phyloP scores from a whole-genome alignment of 306 rosid genomes.

The Medicago ruthenica region DNA sequence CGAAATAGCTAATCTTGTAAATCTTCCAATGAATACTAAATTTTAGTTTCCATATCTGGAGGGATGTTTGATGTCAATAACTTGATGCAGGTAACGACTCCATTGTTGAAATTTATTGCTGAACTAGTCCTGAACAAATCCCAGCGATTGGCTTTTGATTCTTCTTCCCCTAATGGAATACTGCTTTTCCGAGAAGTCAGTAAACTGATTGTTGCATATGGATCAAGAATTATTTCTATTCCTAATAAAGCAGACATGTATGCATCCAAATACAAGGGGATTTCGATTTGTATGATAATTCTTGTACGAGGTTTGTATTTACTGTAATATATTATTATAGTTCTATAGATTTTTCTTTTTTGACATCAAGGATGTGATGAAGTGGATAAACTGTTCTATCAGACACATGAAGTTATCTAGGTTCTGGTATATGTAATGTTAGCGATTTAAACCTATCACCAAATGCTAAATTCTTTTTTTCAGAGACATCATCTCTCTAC shows the following conservation, averaged over 20 bases:
- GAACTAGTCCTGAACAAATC: conserved; percentile 85
- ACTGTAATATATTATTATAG: conserved; percentile 2
- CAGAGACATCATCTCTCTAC: not conserved
- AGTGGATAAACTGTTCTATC: conserved; percentile 10
- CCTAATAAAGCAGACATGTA: conserved; percentile 78
- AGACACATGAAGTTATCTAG: conserved; percentile 5
- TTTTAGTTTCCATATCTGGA: not conserved
- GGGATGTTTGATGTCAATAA: conserved; percentile 28
- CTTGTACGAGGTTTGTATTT: conserved; percentile 70
- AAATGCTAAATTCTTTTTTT: conserved; percentile 5
- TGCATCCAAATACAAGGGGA: conserved; percentile 86
- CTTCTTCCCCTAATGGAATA: conserved; percentile 93
- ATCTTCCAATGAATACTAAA: not conserved
- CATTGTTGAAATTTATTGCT: conserved; percentile 79
- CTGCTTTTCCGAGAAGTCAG: conserved; percentile 97
- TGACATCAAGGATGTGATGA: not conserved
- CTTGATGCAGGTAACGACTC: conserved; percentile 76
- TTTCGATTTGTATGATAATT: conserved; percentile 81
- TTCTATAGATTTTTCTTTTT: conserved; percentile 16
- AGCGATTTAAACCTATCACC: not conserved
- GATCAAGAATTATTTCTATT: conserved; percentile 76
- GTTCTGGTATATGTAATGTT: conserved; percentile 9
- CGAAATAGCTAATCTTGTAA: not conserved
- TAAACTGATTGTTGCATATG: conserved; percentile 81
- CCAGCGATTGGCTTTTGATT: conserved; percentile 79